These are phyloP conservation scores for Pterulicium gracile DNA, from an alignment of 1,284 basidiomycete species.

Conservation along the genomic window DNA sequence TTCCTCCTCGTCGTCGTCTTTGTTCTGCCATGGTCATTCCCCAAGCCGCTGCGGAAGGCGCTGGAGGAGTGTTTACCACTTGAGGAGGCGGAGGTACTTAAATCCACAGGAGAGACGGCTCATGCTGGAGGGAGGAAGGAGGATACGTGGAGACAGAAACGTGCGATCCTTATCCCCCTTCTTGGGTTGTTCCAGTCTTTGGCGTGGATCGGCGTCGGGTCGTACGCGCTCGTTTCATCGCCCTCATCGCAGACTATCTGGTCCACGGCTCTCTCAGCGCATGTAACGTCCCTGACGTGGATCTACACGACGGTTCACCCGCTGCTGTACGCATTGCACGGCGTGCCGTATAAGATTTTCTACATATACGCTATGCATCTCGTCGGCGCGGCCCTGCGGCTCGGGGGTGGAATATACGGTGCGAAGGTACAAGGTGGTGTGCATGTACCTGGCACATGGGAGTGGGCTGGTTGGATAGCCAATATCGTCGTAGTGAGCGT, in stretches of 20 bases:
- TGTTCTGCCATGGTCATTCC: not conserved
- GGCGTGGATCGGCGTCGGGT: conserved; percentile 37
- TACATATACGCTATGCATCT: conserved; percentile 35
- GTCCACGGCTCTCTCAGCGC: conserved; percentile 23
- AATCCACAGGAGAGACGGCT: not conserved
- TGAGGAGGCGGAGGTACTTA: not conserved
- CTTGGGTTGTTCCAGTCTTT: conserved; percentile 38
- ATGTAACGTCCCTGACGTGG: conserved; percentile 40
- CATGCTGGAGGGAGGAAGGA: not conserved
- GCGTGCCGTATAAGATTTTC: conserved; percentile 39
- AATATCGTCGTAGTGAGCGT: conserved; percentile 31
- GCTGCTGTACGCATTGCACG: conserved; percentile 27
- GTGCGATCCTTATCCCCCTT: conserved; percentile 38
- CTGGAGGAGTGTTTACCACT: not conserved
- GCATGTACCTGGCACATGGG: conserved; percentile 24
- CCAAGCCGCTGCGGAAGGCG: not conserved
- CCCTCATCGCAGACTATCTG: conserved; percentile 18
- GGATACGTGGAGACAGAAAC: conserved; percentile 11
- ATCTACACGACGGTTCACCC: conserved; percentile 40
- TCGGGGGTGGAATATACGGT: conserved; percentile 41
- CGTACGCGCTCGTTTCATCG: conserved; percentile 25
- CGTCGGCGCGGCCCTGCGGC: conserved; percentile 25
- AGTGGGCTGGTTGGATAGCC: conserved; percentile 20
- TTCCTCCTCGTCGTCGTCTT: not conserved
- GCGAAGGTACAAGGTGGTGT: conserved; percentile 20